Percentiles rank a stretch among this genome's conserved stretches.
Conservation (phyloP, 2,329 filamentous ascomycete species). For the Cucurbitaria berberidis region DNA sequence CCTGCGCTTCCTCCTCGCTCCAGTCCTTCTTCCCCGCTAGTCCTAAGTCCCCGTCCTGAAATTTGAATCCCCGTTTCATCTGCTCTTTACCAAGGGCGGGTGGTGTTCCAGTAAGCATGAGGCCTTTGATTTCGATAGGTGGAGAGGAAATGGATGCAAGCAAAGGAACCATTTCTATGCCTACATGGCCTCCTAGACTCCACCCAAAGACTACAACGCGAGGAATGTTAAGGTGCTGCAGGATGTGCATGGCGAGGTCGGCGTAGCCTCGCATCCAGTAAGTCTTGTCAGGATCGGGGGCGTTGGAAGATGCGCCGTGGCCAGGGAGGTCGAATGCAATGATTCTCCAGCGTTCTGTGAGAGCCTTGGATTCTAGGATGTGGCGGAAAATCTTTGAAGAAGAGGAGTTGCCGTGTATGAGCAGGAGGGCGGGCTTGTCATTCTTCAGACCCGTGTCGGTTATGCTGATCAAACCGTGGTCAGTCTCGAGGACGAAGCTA, state of each 20-base stretch:
- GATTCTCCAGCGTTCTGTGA: conserved; percentile 24
- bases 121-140: conserved; percentile 19
- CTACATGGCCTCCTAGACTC: conserved; percentile 43
- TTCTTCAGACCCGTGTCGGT: conserved; percentile 27
- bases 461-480: conserved; percentile 31
- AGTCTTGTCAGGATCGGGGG: conserved; percentile 24
- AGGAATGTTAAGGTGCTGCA: conserved; percentile 27
- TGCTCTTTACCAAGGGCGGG: conserved; percentile 32
- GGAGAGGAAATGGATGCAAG: conserved; percentile 1
- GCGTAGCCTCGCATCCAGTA: conserved; percentile 44
- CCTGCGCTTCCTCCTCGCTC: conserved; percentile 19
- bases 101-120: conserved; percentile 40
- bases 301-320: conserved; percentile 40
- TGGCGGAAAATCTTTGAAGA: conserved; percentile 35
- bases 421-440: conserved; percentile 29
- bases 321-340: conserved; percentile 45
- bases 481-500: conserved; percentile 24
- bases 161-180: conserved; percentile 38
- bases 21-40: conserved; percentile 22
- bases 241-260: conserved; percentile 35
- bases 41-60: conserved; percentile 13
- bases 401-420: conserved; percentile 43
- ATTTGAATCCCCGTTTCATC: conserved; percentile 16
- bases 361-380: conserved; percentile 21
- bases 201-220: conserved; percentile 39